These are phyloP conservation scores for Barnettozyma hawaiiensis DNA, from an alignment of 1,139 yeast species.

Conservation along the genomic window DNA sequence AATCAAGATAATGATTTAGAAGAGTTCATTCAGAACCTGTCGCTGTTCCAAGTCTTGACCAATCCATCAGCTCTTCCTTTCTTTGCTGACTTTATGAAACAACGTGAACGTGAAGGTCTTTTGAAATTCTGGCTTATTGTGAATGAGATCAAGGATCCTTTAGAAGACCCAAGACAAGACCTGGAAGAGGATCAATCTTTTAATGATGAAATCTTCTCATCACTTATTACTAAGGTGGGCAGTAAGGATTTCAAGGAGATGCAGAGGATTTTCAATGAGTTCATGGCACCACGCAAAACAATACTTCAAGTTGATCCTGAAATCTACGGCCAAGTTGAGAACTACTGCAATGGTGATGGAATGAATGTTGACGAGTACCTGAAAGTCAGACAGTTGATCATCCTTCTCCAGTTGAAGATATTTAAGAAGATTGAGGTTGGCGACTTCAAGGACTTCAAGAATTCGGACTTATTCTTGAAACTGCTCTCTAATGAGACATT, in stretches of 20 bases:
- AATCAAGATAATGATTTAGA: slow-evolving; percentile 17
- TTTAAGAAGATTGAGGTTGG: slow-evolving; percentile 42
- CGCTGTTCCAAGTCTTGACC: slow-evolving; percentile 37
- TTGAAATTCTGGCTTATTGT: slow-evolving; percentile 65
- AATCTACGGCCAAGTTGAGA: slow-evolving; percentile 30
- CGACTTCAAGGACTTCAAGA: slow-evolving; percentile 55
- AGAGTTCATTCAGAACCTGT: slow-evolving; percentile 27
- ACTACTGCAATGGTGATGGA: slow-evolving; percentile 26
- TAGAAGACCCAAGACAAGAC: slow-evolving; percentile 41
- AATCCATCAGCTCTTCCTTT: slow-evolving; percentile 43
- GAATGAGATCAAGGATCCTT: slow-evolving; percentile 65
- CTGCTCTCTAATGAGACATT: slow-evolving; percentile 38
- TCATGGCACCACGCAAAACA: slow-evolving; percentile 33
- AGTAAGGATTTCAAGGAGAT: slow-evolving; percentile 36
- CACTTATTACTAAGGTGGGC: slow-evolving; percentile 15
- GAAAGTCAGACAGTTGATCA: slow-evolving; percentile 50
- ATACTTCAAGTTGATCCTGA: slow-evolving; percentile 29
- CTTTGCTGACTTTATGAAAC: slow-evolving; percentile 54
- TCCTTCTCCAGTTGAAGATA: slow-evolving; percentile 50
- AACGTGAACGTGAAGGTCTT: slow-evolving; percentile 37
- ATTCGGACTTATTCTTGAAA: slow-evolving; percentile 43
- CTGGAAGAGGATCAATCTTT: slow-evolving; percentile 24
- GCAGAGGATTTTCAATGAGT: slow-evolving; percentile 40
- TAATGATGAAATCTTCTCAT: slow-evolving; percentile 22
- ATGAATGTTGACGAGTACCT: slow-evolving; percentile 23